Percentiles rank a stretch among this genome's conserved stretches.
These are phyloP conservation scores for Akebia trifoliata DNA, from an alignment of 164 flowering plant species.

Conservation along the genomic window DNA sequence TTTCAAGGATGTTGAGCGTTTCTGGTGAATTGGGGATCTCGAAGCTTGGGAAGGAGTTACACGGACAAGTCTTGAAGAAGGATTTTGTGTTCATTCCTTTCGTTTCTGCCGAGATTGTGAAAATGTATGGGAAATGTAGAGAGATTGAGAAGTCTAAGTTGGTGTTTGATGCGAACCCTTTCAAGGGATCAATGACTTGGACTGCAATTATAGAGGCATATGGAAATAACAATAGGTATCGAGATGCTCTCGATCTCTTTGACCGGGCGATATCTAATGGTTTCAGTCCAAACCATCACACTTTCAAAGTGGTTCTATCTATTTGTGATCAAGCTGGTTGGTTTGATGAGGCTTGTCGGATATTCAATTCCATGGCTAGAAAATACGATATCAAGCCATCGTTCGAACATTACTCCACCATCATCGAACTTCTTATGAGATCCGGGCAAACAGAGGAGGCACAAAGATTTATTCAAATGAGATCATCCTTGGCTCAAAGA, in stretches of 20 bases:
- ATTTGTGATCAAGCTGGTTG: constrained; percentile 59
- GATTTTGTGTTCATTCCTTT: constrained; percentile 46
- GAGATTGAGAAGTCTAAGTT: constrained; percentile 34
- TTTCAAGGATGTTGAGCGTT: constrained; percentile 44
- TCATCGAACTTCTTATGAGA: constrained; percentile 47
- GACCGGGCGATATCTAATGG: constrained; percentile 38
- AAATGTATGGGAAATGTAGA: constrained; percentile 66
- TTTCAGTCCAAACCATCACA: constrained; percentile 52
- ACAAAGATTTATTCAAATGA: constrained; percentile 32
- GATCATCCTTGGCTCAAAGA: constrained; percentile 19
- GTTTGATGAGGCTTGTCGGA: constrained; percentile 48
- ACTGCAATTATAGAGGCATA: constrained; percentile 77
- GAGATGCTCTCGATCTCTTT: constrained; percentile 55
- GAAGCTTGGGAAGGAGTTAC: constrained; percentile 76
- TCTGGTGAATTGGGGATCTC: constrained; percentile 39
- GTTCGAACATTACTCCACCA: constrained; percentile 45
- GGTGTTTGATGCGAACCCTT: constrained; percentile 43
- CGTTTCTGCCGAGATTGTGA: constrained; percentile 59
- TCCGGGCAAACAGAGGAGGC: constrained; percentile 44
- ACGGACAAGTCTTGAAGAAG: constrained; percentile 64
- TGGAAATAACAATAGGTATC: constrained; percentile 37
- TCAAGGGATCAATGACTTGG: constrained; percentile 63
- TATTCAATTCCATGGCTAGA: constrained; percentile 49
- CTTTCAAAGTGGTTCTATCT: constrained; percentile 47
- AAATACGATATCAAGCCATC: constrained; percentile 42